Percentiles rank a stretch among this genome's conserved stretches.
Evolutionary conservation across 768 basidiomycete species (phyloP).

Genomic region (Tremella mesenterica): DNA sequence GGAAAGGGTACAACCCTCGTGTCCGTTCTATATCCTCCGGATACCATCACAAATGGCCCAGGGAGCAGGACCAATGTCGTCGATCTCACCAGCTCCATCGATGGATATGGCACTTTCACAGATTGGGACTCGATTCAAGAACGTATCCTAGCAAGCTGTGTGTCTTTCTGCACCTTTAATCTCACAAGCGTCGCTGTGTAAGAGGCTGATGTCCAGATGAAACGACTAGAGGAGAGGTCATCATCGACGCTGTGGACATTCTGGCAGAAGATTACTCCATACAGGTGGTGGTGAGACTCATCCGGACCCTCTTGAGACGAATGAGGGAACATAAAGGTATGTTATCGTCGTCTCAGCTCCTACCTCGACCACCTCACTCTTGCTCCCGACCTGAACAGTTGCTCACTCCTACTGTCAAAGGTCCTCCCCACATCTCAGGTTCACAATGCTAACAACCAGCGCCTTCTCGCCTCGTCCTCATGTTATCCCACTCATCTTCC

Average conservation of each 20-base stretch:
- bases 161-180: neutral
- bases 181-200: too few species aligned
- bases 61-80: too few species aligned
- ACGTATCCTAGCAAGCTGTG: constrained; percentile 14
- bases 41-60: too few species aligned
- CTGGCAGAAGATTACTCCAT: constrained; percentile 34
- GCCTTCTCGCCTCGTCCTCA: constrained; percentile 32
- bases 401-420: too few species aligned
- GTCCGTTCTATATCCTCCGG: constrained; percentile 20
- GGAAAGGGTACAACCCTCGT: constrained; percentile 7
- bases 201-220: neutral
- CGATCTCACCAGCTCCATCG: constrained; percentile 24
- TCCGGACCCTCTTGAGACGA: constrained; percentile 15
- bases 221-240: constrained; percentile 24
- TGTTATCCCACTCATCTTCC: constrained; percentile 19
- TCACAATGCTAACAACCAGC: constrained; percentile 13
- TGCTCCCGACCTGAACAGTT: neutral
- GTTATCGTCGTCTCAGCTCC: neutral
- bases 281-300: constrained; percentile 11
- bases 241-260: constrained; percentile 35
- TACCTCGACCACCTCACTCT: neutral
- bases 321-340: constrained; percentile 31
- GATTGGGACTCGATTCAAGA: constrained; percentile 1
- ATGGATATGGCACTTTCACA: too few species aligned
- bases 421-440: too few species aligned